Evolutionary conservation across 306 rosid genomes (phyloP), one percentile per base, ranked within the genome.

Genomic region (Carpinus fangiana): DNA sequence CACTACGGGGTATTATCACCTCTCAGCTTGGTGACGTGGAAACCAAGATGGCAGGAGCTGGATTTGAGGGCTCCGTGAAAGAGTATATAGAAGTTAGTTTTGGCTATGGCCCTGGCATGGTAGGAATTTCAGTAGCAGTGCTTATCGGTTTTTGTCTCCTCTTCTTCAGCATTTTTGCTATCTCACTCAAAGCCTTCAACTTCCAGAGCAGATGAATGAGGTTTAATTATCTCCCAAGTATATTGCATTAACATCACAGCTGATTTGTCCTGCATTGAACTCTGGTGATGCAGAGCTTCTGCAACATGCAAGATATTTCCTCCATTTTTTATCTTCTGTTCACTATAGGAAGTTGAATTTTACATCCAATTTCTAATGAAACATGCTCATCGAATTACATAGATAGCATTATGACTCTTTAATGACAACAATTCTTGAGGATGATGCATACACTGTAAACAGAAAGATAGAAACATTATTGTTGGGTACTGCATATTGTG

Each of bases 1-100:
- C 98, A 26, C 82, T 95, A 36, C 85, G 90, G 54, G 98, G 98
- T 9, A 82, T 95, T 41, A 78, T 95, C 73, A 88, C 89, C 17
- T 95, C 98, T 55, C 98, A 95, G 87, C 93, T 95, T 11, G 98
- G 98, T 38, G 97, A 95, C 55, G 90, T 91, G 46, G 91, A 91
- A 46, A 84, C 86, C 72, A 71, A 0, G 56, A 79, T 92, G 34
- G 81, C 75, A 8, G 98, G 89, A 78, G 92, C 90, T 55, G 96
- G 90, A 65, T 95, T 88, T 28, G 65, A 86, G 54, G 98, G 98
- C 79, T 70, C 89, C 21, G 97, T 95, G 46, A 95, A 88, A 73
- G 82, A 90, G 31, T 92, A 87, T 64, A 65, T 95, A 82, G 80
- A 88, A 41, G 61, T 43, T 38, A 76, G 13, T 48, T 92, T 92